Percentiles rank a stretch among this genome's conserved stretches.
Conservation (phyloP, 345 rosid species). For the Syzygium grande region DNA sequence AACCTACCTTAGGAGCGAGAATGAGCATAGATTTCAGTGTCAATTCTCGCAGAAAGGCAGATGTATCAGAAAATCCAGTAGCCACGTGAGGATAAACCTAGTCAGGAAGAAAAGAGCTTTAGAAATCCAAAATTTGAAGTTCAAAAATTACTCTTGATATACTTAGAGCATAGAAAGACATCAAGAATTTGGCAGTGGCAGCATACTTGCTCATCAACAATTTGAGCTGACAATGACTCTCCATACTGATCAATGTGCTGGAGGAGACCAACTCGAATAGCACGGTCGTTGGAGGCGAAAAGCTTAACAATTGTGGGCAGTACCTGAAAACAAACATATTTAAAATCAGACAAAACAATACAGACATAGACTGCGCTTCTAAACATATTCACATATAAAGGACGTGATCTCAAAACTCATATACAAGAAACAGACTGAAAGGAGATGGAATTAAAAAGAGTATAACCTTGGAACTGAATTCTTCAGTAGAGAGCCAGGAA, state of each 20-base stretch:
- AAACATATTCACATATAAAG: not conserved
- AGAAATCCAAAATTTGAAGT: not conserved
- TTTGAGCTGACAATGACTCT: constrained; percentile 73
- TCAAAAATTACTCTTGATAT: not conserved
- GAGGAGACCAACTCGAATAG: constrained; percentile 82
- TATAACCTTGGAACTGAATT: constrained; percentile 74
- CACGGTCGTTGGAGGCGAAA: constrained; percentile 90
- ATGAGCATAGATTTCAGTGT: constrained; percentile 98
- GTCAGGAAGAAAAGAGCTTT: constrained; percentile 7
- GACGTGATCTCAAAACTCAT: not conserved
- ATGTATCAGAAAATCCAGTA: constrained; percentile 86
- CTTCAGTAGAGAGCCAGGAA: constrained; percentile 90
- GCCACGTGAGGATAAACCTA: constrained; percentile 94
- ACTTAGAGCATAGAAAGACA: not conserved
- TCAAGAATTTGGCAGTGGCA: not conserved
- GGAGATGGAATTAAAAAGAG: not conserved
- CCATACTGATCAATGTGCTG: constrained; percentile 98
- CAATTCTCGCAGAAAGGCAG: constrained; percentile 91
- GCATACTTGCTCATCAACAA: constrained; percentile 95
- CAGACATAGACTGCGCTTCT: not conserved
- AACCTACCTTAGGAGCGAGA: constrained; percentile 84
- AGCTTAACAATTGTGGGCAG: constrained; percentile 84
- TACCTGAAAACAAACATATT: constrained; percentile 34
- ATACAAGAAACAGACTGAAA: not conserved
- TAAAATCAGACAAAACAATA: not conserved